A percentile compares a stretch with the other conserved stretches of the same genome.
Evolutionary conservation across 768 basidiomycete species (phyloP).

Genomic region (Porphyrellus cyaneotinctus): DNA sequence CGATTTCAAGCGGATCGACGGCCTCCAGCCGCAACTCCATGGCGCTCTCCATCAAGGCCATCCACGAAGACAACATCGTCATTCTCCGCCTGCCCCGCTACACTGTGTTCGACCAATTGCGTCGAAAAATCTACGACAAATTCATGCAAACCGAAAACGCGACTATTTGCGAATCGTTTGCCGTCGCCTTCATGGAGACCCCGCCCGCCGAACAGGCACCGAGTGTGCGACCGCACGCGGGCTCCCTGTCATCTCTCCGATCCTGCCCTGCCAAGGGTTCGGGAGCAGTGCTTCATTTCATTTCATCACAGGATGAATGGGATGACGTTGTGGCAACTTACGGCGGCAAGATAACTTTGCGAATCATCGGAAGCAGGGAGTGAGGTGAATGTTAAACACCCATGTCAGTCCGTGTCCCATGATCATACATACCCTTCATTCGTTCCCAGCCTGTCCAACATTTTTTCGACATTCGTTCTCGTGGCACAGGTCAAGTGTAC

Average conservation of each 20-base stretch:
- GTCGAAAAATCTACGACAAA: constrained; percentile 58
- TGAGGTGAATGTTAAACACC: constrained; percentile 3
- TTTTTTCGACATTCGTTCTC: constrained; percentile 2
- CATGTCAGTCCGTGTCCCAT: not conserved
- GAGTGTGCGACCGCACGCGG: constrained; percentile 27
- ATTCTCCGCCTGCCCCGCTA: constrained; percentile 52
- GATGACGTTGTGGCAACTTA: constrained; percentile 41
- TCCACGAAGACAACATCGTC: constrained; percentile 57
- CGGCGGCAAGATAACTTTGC: constrained; percentile 53
- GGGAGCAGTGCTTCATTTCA: constrained; percentile 36
- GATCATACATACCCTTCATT: not conserved
- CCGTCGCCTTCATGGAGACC: constrained; percentile 50
- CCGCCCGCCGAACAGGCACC: constrained; percentile 11
- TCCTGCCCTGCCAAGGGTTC: constrained; percentile 12
- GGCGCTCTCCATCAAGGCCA: constrained; percentile 58
- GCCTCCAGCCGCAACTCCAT: constrained; percentile 22
- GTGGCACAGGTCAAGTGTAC: constrained; percentile 3
- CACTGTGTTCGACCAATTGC: constrained; percentile 49
- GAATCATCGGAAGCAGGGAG: constrained; percentile 38
- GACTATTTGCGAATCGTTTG: constrained; percentile 51
- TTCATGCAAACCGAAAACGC: constrained; percentile 60
- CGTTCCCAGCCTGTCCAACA: not conserved
- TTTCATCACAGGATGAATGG: constrained; percentile 62
- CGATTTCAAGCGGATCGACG: constrained; percentile 38
- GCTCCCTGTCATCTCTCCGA: constrained; percentile 35